These are phyloP conservation scores for Diplotaxis tenuifolia DNA, from an alignment of 345 rosid species.

Conservation along the genomic window DNA sequence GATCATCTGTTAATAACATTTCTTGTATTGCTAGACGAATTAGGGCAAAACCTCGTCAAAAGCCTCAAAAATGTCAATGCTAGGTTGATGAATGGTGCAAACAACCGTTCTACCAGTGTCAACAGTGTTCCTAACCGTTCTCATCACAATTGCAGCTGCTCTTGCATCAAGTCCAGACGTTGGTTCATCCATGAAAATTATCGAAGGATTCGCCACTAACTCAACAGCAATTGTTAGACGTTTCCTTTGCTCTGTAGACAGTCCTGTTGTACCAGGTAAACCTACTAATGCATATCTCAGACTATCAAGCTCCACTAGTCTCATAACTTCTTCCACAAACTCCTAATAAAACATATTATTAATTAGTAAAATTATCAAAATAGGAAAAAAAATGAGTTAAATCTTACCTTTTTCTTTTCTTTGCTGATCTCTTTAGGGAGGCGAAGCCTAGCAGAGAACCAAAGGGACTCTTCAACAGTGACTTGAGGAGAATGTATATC, in stretches of 20 bases:
- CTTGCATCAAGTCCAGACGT: constrained; percentile 97
- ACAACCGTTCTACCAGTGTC: constrained; percentile 95
- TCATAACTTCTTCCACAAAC: constrained; percentile 94
- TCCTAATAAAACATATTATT: constrained; percentile 46
- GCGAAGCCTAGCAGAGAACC: constrained; percentile 82
- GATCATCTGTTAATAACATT: constrained; percentile 8
- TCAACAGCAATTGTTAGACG: constrained; percentile 92
- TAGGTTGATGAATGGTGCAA: constrained; percentile 93
- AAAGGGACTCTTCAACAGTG: constrained; percentile 85
- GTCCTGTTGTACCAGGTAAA: constrained; percentile 77
- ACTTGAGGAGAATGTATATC: constrained; percentile 98
- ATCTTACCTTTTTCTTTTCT: constrained; percentile 52
- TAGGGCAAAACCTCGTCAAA: constrained; percentile 74
- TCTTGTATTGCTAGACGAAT: neutral
- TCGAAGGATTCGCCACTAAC: constrained; percentile 93
- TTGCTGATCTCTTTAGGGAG: constrained; percentile 74
- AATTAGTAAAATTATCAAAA: constrained; percentile 6
- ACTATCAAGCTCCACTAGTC: constrained; percentile 73
- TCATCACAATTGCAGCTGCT: constrained; percentile 97
- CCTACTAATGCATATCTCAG: constrained; percentile 80
- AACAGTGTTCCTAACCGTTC: constrained; percentile 92
- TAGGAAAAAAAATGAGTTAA: neutral
- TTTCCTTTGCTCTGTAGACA: constrained; percentile 93
- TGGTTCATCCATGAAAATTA: constrained; percentile 96
- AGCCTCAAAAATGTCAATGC: constrained; percentile 91